Conservation (phyloP, 2,329 filamentous ascomycete species). For the Colletotrichum ledebouriae region DNA sequence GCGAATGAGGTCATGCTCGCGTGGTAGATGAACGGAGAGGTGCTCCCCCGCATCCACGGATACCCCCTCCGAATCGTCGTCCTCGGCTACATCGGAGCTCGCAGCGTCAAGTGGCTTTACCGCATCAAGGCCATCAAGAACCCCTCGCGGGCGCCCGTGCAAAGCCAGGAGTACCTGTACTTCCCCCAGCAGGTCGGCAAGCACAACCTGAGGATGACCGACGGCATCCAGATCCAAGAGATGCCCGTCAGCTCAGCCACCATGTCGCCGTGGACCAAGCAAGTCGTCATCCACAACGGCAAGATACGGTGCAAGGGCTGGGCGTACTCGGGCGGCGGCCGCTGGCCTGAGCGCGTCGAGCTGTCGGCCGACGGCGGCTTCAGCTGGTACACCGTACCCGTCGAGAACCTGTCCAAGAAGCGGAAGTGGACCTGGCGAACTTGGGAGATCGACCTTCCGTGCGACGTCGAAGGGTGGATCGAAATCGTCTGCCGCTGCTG, state of each 20-base stretch:
- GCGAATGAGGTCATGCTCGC: conserved; percentile 75
- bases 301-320: conserved; percentile 69
- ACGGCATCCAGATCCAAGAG: conserved; percentile 77
- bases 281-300: conserved; percentile 72
- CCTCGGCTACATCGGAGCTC: conserved; percentile 75
- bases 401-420: conserved; percentile 72
- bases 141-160: conserved; percentile 71
- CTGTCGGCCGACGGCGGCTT: conserved; percentile 73
- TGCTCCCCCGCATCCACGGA: conserved; percentile 75
- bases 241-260: conserved; percentile 79
- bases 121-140: conserved; percentile 71
- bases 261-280: conserved; percentile 72
- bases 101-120: conserved; percentile 75
- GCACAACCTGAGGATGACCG: conserved; percentile 71
- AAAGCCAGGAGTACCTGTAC: conserved; percentile 76
- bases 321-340: conserved; percentile 71
- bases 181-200: conserved; percentile 78
- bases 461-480: conserved; percentile 72
- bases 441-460: conserved; percentile 74
- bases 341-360: conserved; percentile 74
- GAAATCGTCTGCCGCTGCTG: conserved; percentile 71
- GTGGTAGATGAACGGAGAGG: conserved; percentile 80
- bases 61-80: conserved; percentile 74
- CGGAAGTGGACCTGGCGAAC: conserved; percentile 73
- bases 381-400: conserved; percentile 74